Evolutionary conservation across 2,329 filamentous ascomycete genomes (phyloP), one percentile per base, ranked within the genome.

Genomic region (Thelonectria olida): DNA sequence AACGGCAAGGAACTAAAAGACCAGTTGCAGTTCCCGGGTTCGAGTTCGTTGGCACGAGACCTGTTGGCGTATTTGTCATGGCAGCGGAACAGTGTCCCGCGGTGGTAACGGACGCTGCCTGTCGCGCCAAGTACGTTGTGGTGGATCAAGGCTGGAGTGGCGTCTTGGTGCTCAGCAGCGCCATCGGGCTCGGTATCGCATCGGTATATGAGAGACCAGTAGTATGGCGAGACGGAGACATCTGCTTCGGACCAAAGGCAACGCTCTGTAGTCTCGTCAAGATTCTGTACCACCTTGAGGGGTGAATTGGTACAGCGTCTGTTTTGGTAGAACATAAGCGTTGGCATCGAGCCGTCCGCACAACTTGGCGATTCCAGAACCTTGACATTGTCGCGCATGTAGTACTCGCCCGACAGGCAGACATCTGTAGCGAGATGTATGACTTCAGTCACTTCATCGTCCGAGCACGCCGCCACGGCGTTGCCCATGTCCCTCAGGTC

Each of bases 131-230:
- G 9, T 10, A 44, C 45, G 38, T 44, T 57, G 8, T 50, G 54
- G 38, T 51, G 13, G 10, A 57, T 7, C 10, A 50, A 9, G n/a
- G 54, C 10, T 15, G 45, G 54, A 20, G 7, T 42, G 27, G 54
- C 54, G 2, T 50, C 54, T 5, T 44, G 45, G 19, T 44, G 45
- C 10, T 42, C 20, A 42, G 15, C 12, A 19, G 25, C 25, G 13
- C 34, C 23, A 13, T 44, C 38, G 20, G n/a, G 3, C 10, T 57
- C 8, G 12, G 25, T n/a, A n/a, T 50, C 20, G 38, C 54, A 57
- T 36, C 38, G 54, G 45, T 57, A 57, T 22, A 57, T 50, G 4
- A 57, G 44, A n/a, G 54, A 57, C 54, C 54, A 57, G 45, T 50
- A 57, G 15, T 57, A 57, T 15, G 54, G 12, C 28, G 45, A 19